Conservation (phyloP, 1,284 basidiomycete genomes). For the Pholiota adiposa region DNA sequence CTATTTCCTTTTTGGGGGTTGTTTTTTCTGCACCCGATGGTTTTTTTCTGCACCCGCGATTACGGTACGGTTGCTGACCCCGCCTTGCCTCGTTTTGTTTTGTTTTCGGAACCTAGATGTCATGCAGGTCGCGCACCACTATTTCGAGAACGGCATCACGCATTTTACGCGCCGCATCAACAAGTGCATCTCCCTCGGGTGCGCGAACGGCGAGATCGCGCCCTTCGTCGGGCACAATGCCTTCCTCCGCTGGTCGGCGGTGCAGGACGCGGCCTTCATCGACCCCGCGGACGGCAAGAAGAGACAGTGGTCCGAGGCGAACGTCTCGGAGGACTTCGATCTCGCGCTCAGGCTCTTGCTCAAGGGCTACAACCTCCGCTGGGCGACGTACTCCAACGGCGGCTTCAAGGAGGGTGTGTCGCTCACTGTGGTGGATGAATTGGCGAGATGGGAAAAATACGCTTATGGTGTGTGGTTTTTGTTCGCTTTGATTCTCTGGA, state of each 20-base stretch:
- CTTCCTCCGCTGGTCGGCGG: slow-evolving; percentile 84
- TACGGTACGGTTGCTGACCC: background rate
- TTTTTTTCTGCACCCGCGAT: too few species aligned
- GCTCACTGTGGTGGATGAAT: slow-evolving; percentile 78
- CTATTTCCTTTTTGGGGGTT: background rate
- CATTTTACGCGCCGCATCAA: slow-evolving; percentile 85
- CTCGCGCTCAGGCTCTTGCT: slow-evolving; percentile 68
- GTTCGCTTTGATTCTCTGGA: background rate
- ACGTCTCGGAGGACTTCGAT: slow-evolving; percentile 87
- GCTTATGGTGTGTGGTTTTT: slow-evolving; percentile 42
- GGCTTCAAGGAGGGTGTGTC: slow-evolving; percentile 91
- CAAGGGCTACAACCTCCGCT: slow-evolving; percentile 77
- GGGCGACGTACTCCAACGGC: slow-evolving; percentile 83
- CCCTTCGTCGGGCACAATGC: slow-evolving; percentile 92
- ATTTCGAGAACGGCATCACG: slow-evolving; percentile 86
- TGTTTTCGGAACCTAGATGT: slow-evolving; percentile 64
- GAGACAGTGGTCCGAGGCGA: slow-evolving; percentile 85
- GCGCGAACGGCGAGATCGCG: slow-evolving; percentile 81
- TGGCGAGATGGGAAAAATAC: slow-evolving; percentile 89
- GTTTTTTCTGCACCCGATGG: too few species aligned
- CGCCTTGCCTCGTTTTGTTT: background rate
- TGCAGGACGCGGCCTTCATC: slow-evolving; percentile 80
- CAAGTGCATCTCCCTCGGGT: slow-evolving; percentile 74
- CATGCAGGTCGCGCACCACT: slow-evolving; percentile 86
- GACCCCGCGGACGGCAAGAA: slow-evolving; percentile 65